A percentile compares a stretch with the other conserved stretches of the same genome.
phyloP scores from a whole-genome alignment of 2,329 filamentous ascomycete species.

The Helminthosporium solani region DNA sequence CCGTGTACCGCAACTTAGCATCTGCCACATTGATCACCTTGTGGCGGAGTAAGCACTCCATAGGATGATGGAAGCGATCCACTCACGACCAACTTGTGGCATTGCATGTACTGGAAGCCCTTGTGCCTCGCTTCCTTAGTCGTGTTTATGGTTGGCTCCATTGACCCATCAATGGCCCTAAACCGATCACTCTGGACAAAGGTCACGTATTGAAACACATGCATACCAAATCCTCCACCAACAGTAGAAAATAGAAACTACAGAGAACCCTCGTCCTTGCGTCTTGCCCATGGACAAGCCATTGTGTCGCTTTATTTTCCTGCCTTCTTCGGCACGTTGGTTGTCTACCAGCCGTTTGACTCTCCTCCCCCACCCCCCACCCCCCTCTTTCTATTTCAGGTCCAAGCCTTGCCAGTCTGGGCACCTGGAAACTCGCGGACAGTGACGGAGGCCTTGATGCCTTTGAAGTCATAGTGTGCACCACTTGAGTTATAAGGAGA shows the following conservation, averaged over 20 bases:
- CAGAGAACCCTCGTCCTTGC: background rate
- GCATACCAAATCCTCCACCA: conserved; percentile 2
- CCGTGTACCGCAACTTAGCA: background rate
- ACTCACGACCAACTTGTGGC: background rate
- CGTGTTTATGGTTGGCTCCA: background rate
- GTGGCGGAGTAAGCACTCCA: background rate
- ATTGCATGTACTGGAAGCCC: background rate
- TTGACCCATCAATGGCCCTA: background rate
- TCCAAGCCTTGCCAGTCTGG: background rate
- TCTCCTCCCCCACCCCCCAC: background rate
- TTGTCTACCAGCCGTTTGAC: background rate
- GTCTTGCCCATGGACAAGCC: background rate
- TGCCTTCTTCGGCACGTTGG: background rate
- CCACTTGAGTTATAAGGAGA: background rate
- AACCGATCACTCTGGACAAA: background rate
- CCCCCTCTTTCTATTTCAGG: background rate
- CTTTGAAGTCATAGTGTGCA: background rate
- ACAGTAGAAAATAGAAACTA: background rate
- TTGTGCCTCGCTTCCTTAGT: background rate
- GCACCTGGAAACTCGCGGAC: conserved; percentile 1
- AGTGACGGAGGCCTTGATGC: background rate
- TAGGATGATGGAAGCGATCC: conserved; percentile 1
- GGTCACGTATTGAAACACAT: background rate
- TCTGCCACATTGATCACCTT: background rate
- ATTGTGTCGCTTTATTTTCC: background rate